Evolutionary conservation across 2,329 filamentous ascomycete species (phyloP).

Genomic region (Diaporthe australafricana): DNA sequence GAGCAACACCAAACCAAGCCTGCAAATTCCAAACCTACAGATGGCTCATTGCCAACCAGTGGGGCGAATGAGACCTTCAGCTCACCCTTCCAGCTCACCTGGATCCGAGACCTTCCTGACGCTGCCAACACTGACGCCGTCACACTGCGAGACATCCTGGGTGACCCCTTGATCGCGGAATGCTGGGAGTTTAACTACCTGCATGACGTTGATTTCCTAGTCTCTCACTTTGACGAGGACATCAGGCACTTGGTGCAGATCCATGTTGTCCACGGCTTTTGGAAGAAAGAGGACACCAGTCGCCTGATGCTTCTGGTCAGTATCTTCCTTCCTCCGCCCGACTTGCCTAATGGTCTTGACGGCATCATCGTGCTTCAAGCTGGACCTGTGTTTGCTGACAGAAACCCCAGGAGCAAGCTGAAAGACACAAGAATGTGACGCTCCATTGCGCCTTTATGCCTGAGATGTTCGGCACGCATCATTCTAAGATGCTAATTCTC

Average conservation of each 20-base stretch:
- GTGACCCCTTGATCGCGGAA: conserved; percentile 78
- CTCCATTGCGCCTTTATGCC: conserved; percentile 83
- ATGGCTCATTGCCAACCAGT: not conserved
- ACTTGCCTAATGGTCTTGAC: not conserved
- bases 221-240: conserved; percentile 65
- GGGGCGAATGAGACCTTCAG: conserved; percentile 45
- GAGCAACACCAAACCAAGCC: not conserved
- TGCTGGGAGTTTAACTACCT: conserved; percentile 79
- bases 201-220: conserved; percentile 69
- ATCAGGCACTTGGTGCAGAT: conserved; percentile 61
- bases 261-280: conserved; percentile 71
- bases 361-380: not conserved
- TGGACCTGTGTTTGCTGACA: conserved; percentile 30
- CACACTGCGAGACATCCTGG: conserved; percentile 74
- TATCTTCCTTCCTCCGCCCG: not conserved
- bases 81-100: conserved; percentile 80
- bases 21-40: not conserved
- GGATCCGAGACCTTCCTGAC: conserved; percentile 71
- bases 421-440: conserved; percentile 73
- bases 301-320: conserved; percentile 68
- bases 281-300: conserved; percentile 74
- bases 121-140: conserved; percentile 74
- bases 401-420: conserved; percentile 66
- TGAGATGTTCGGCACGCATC: conserved; percentile 88
- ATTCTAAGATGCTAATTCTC: conserved; percentile 88